Evolutionary conservation across 2,329 filamentous ascomycete genomes (phyloP).

Genomic region (Neurospora crassa): DNA sequence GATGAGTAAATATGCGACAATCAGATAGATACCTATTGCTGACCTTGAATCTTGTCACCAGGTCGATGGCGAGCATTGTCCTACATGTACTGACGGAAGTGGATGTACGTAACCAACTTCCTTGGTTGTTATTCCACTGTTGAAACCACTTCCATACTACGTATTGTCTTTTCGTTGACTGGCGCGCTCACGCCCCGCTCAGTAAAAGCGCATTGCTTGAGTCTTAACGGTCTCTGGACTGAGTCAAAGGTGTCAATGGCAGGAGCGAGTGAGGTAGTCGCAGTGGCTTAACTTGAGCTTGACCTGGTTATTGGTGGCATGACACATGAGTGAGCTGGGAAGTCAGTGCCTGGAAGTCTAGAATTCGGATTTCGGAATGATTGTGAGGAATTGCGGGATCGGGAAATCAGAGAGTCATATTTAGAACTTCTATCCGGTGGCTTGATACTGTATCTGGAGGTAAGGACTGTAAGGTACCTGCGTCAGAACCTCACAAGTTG

Average conservation of each 20-base stretch:
- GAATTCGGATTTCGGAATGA: background rate
- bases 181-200: too few relatives aligned
- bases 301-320: background rate
- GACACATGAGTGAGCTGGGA: background rate
- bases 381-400: background rate
- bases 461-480: background rate
- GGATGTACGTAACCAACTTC: background rate
- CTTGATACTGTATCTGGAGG: background rate
- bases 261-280: background rate
- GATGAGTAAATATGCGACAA: background rate
- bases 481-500: background rate
- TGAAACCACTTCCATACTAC: background rate
- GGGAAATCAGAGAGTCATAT: background rate
- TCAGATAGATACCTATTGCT: background rate
- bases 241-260: background rate
- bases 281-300: too few relatives aligned
- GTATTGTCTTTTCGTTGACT: background rate
- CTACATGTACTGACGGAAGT: background rate
- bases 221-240: background rate
- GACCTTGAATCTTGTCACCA: background rate
- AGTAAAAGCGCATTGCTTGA: background rate
- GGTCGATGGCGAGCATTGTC: background rate
- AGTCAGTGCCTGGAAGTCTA: background rate
- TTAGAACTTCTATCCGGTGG: background rate
- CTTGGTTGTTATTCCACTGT: background rate